These are phyloP conservation scores for Paramecium tetraurelia DNA, from an alignment of 73 alveolate genomes.

Conservation along the genomic window DNA sequence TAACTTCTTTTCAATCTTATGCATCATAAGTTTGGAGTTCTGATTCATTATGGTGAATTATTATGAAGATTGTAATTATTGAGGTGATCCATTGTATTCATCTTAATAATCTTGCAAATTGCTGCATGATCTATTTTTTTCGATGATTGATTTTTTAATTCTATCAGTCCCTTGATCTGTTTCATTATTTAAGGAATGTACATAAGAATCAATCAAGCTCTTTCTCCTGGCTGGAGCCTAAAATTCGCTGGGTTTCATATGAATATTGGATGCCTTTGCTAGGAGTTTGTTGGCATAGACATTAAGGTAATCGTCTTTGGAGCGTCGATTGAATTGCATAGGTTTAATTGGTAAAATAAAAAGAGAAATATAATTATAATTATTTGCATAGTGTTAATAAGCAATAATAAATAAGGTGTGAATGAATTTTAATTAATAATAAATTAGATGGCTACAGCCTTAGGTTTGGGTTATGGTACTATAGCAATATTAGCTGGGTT, in stretches of 20 bases:
- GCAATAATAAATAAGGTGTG: not conserved
- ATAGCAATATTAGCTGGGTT: not conserved
- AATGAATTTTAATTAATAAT: not conserved
- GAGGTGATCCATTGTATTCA: not conserved
- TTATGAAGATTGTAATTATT: not conserved
- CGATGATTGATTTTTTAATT: not conserved
- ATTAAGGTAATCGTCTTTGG: not conserved
- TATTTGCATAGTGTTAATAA: not conserved
- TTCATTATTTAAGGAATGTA: not conserved
- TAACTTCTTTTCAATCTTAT: not conserved
- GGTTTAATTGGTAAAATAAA: not conserved
- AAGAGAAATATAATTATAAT: not conserved
- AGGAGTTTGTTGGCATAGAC: not conserved
- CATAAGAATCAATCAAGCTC: not conserved
- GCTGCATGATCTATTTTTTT: constrained; percentile 16
- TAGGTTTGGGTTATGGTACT: constrained; percentile 42
- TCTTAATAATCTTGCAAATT: not conserved
- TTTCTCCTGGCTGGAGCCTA: not conserved
- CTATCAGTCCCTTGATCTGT: not conserved
- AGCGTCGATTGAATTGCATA: not conserved
- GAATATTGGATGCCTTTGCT: not conserved
- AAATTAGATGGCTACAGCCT: not conserved
- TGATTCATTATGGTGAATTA: not conserved
- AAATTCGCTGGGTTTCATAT: not conserved
- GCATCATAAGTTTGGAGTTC: not conserved